Evolutionary conservation across 768 basidiomycete genomes (phyloP), one percentile per base, ranked within the genome.

Genomic region (Leucocoprinus leucothites): DNA sequence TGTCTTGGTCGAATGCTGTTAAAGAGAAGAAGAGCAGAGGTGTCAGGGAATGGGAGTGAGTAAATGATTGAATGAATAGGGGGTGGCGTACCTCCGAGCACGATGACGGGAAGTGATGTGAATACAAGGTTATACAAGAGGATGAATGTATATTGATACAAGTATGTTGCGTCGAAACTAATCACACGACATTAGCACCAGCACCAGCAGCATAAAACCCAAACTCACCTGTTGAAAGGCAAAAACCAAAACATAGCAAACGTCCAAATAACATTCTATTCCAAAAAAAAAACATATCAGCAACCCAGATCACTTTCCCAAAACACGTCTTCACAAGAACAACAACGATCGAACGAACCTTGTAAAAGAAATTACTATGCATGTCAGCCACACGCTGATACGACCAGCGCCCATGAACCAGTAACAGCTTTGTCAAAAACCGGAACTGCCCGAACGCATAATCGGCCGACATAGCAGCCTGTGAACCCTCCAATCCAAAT

Each of bases 341-440:
- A n/a, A n/a, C n/a, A n/a, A n/a, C n/a, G n/a, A n/a, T n/a, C n/a
- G 25, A 21, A 63, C 76, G 48, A 38, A 91, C 91, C 83, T 98
- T 98, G 81, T 98, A 98, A 73, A 98, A 98, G 76, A 98, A 98
- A 71, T 94, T 97, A 63, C 86, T 87, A 61, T 95, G 91, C 94
- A 98, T 96, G 64, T 96, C 94, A 14, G 95, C 94, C 41, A 98
- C 78, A 41, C 96, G 91, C 63, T 92, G 89, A 71, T 99, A 98
- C 25, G 91, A 95, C 96, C 96, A 97, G 22, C 93, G 85, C 4
- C 96, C 96, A 66, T 99, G 96, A 8, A 97, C 93, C 56, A 98
- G 79, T 0, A 98, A 77, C 43, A 98, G 72, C 68, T 93, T 92
- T 2, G 93, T 94, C 57, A 98, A 68, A 77, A 88, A 98, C 52